phyloP scores from a whole-genome alignment of 495 filamentous ascomycete species.

The Podospora pseudopauciseta region DNA sequence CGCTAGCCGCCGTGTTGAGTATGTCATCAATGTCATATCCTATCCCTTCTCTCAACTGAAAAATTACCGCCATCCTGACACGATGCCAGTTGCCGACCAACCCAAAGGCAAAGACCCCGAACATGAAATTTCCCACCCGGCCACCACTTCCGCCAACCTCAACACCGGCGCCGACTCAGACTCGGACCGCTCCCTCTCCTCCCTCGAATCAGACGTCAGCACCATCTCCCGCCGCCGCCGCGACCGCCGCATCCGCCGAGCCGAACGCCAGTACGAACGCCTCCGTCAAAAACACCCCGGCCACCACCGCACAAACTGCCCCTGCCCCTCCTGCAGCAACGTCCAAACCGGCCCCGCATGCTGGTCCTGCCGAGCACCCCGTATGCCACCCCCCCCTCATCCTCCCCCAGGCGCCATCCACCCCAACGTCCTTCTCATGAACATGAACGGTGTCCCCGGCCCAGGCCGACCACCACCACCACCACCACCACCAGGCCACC shows the following conservation, averaged over 20 bases:
- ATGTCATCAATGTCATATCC: constrained; percentile 7
- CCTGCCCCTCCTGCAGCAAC: constrained; percentile 37
- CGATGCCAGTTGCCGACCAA: constrained; percentile 31
- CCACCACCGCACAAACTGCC: constrained; percentile 41
- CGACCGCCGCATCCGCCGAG: constrained; percentile 35
- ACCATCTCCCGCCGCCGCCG: constrained; percentile 33
- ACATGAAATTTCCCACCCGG: constrained; percentile 24
- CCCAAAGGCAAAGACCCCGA: constrained; percentile 38
- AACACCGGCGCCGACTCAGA: constrained; percentile 32
- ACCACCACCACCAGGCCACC: constrained; percentile 14
- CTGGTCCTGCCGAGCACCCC: constrained; percentile 44
- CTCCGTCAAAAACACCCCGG: constrained; percentile 41
- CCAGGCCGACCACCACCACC: constrained; percentile 15
- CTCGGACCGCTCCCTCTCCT: constrained; percentile 23
- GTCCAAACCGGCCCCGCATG: constrained; percentile 36
- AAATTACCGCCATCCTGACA: background rate
- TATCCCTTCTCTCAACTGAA: background rate
- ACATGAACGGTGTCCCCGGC: constrained; percentile 11
- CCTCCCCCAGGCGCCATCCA: constrained; percentile 14
- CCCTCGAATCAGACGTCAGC: constrained; percentile 32
- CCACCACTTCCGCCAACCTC: constrained; percentile 13
- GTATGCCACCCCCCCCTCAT: constrained; percentile 34
- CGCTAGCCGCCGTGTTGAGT: constrained; percentile 37
- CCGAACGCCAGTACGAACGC: constrained; percentile 38
- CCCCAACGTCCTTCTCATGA: constrained; percentile 21